These are phyloP conservation scores for Clarireedia sp. DNA, from an alignment of 2,329 filamentous ascomycete species.

Conservation along the genomic window DNA sequence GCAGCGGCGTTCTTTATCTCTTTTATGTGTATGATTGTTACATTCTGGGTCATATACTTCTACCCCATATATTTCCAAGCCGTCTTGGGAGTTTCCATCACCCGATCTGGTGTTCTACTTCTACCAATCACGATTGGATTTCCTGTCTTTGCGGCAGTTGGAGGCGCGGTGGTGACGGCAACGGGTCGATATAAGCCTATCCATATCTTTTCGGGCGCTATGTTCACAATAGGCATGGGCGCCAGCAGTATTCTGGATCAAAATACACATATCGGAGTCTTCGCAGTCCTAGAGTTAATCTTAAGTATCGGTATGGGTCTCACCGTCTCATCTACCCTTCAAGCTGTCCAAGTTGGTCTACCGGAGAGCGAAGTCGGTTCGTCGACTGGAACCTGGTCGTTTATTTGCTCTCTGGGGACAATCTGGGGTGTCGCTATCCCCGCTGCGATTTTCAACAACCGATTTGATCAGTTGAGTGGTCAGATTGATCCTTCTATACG, in stretches of 20 bases:
- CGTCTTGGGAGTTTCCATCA: constrained; percentile 31
- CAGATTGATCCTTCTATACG: background rate
- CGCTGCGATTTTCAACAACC: background rate
- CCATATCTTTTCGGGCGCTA: constrained; percentile 12
- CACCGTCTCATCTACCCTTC: too few species aligned
- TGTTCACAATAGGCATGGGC: too few species aligned
- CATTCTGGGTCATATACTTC: constrained; percentile 35
- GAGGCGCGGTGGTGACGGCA: background rate
- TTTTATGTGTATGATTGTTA: constrained; percentile 35
- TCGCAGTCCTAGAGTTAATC: too few species aligned
- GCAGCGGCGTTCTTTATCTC: constrained; percentile 26
- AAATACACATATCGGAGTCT: too few species aligned
- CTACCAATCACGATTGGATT: constrained; percentile 24
- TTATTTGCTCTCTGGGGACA: constrained; percentile 40
- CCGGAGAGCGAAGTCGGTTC: constrained; percentile 30
- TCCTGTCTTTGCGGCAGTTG: background rate
- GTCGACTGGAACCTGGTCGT: constrained; percentile 25
- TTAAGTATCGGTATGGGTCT: too few species aligned
- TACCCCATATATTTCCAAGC: constrained; percentile 43
- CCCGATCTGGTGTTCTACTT: constrained; percentile 34
- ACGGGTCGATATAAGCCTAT: constrained; percentile 20
- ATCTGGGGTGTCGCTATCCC: constrained; percentile 39
- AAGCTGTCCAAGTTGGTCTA: constrained; percentile 26
- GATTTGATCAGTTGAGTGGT: background rate
- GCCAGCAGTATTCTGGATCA: too few species aligned